Base-by-base conservation (phyloP, 164 flowering plant species). In the Taxillus chinensis region DNA sequence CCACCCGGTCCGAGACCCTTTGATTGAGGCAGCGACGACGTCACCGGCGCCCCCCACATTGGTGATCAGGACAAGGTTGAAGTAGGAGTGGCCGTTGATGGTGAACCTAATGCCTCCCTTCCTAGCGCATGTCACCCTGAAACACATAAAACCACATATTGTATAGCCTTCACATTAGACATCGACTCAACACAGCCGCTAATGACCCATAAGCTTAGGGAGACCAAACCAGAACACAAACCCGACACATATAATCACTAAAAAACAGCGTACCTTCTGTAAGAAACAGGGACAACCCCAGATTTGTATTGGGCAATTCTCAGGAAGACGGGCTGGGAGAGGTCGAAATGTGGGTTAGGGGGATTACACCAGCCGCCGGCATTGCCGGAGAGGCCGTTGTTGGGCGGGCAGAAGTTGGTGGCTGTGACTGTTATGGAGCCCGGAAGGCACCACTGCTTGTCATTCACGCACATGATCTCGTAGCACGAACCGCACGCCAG, bases 11-110 rank as follows among this genome's bases (percentile, higher is more conserved):
- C 71, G 78, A 13, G 92, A 83, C 6, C 96, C 96, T 67, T 85
- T 87, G 73, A 89, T 73, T 15, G 66, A 68, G 12, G 81, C 92
- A 0, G 85, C 64, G 15, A 64, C 73, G 10, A 86, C 85, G 66
- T 86, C 96, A 5, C 96, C 96, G 10, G 91, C 85, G 11, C 96
- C 91, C 6, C 93, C 96, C 38, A 89, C 96, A 67, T 89, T 89
- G 49, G 85, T 79, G 45, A 89, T 77, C 13, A 89, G 74, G 5
- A 89, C 91, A 51, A 89, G 50, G 69, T 85, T 85, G 85, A 86
- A 89, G 83, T 86, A 83, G 0, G 89, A 75, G 63, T 85, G 87
- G 7, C 93, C 93, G 55, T 83, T 86, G 64, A 89, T 71, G 43
- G 88, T 85, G 79, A 86, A 89, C 48, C 87, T 76, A 48, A 86